Evolutionary conservation across 768 basidiomycete genomes (phyloP), one percentile per base, ranked within the genome.

Genomic region (Dendrothele bispora): DNA sequence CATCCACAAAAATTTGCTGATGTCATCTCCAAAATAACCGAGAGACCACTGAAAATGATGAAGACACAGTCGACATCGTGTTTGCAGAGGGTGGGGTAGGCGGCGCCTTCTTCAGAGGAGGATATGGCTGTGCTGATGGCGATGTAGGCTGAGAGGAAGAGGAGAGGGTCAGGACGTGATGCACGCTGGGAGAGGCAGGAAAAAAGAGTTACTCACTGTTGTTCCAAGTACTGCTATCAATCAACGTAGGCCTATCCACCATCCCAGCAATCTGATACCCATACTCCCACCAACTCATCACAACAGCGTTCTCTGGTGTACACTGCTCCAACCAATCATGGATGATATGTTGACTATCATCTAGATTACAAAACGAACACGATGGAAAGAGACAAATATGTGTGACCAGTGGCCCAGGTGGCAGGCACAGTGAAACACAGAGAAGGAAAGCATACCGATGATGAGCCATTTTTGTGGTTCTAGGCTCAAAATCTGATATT

Each of bases 1-100:
- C 91, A 98, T 98, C 94, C 94, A 98, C 38, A 99, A 69, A 81
- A 97, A 99, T 70, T 99, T 99, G 83, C 98, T 99, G 75, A 99
- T 88, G 63, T 99, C 95, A 63, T 99, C 97, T 12, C 95, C 95
- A 18, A 92, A 95, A 67, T 98, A 99, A 7, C 94, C 95, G 48
- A 98, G 35, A 99, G 75, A 37, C 93, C 95, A 29, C 95, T 97
- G 62, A 98, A 98, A 68, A 99, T 97, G 69, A 98, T 77, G 42
- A 99, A 84, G 40, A 99, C 86, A 64, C 98, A 98, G 63, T 93
- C 90, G 43, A 98, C 95, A 59, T 99, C 92, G 64, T 99, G 95
- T 67, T 97, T 92, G 51, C 91, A 81, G 49, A 99, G 78, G 62
- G 98, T 95, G 14, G 95, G 97, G 65, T 98, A 99, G 1, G 97